Evolutionary conservation across 2,329 filamentous ascomycete genomes (phyloP), one percentile per base, ranked within the genome.

Genomic region (Amauroascus niger): DNA sequence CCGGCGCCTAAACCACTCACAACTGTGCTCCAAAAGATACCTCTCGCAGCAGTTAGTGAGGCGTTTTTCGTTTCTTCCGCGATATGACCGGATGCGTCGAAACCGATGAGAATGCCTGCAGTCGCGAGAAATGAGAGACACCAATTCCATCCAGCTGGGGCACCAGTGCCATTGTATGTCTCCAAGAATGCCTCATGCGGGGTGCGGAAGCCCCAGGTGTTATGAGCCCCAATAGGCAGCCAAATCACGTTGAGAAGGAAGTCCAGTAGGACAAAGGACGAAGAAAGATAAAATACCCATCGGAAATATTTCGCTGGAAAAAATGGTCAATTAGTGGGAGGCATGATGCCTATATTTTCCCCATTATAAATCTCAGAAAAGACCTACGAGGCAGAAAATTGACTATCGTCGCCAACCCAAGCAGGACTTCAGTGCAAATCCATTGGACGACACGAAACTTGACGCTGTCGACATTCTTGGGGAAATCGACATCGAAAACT

Each of bases 21-120:
- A 6, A 79, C 71, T 0, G 79, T 80, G 60, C 78, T 81, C 72
- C 76, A 80, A 64, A 82, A 82, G 53, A 82, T 81, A 33, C 77
- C 79, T 22, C 75, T 69, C 0, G 79, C 79, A 6, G 79, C 78
- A n/a, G 76, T 72, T 0, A 78, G 47, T 18, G 70, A 74, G 1
- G 78, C 79, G 56, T 81, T 78, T 63, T 80, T 79, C 1, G 79
- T 82, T 62, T 82, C 79, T 58, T 82, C 79, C 0, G 78, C 78
- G 26, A 82, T 77, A 58, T 82, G 79, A 1, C 79, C 79, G 0
- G 76, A 79, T 0, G 79, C 79, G 63, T 82, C 79, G 52, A 80
- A 82, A 1, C 79, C 79, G 49, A 82, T 80, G 53, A 82, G 61
- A 39, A 82, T 76, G 39, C 79, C 79, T 6, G 79, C 79, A 1